phyloP scores from a whole-genome alignment of 768 basidiomycete genomes.

The Termitomyces sp. region DNA sequence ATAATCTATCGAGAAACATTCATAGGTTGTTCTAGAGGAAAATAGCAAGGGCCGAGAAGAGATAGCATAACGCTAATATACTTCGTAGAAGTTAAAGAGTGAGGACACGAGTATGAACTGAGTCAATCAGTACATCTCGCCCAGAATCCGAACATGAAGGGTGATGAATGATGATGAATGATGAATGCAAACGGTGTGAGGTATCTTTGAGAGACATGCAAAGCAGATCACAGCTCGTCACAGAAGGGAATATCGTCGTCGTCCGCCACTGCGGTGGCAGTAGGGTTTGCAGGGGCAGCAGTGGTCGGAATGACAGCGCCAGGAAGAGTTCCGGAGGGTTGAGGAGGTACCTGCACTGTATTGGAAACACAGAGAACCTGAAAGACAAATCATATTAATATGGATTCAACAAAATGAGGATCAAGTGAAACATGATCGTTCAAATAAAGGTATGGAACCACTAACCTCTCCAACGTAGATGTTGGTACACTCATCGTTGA shows the following conservation, averaged over 20 bases:
- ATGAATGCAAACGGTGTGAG: slow-evolving; percentile 4
- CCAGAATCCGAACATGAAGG: slow-evolving; percentile 1
- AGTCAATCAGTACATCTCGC: slow-evolving; percentile 17
- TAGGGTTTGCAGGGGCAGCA: slow-evolving; percentile 19
- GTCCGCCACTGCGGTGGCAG: slow-evolving; percentile 17
- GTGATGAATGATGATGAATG: background rate
- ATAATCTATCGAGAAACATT: slow-evolving; percentile 3
- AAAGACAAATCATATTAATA: background rate
- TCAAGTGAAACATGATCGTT: background rate
- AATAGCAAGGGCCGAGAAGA: background rate
- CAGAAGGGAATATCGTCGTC: slow-evolving; percentile 47
- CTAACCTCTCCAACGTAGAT: slow-evolving; percentile 74
- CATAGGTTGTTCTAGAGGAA: background rate
- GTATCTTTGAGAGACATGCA: slow-evolving; percentile 6
- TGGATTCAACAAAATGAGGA: background rate
- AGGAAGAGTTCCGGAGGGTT: slow-evolving; percentile 21
- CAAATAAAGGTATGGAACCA: slow-evolving; percentile 3
- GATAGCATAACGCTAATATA: background rate
- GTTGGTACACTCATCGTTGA: slow-evolving; percentile 51
- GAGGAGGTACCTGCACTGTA: slow-evolving; percentile 37
- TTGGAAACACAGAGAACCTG: slow-evolving; percentile 50
- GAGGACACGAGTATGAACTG: slow-evolving; percentile 4
- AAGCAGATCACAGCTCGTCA: slow-evolving; percentile 36
- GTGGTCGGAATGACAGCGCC: slow-evolving; percentile 28
- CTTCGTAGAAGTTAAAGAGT: background rate